These are phyloP conservation scores for Aspergillus sp. DNA, from an alignment of 2,329 filamentous ascomycete genomes.

Conservation along the genomic window DNA sequence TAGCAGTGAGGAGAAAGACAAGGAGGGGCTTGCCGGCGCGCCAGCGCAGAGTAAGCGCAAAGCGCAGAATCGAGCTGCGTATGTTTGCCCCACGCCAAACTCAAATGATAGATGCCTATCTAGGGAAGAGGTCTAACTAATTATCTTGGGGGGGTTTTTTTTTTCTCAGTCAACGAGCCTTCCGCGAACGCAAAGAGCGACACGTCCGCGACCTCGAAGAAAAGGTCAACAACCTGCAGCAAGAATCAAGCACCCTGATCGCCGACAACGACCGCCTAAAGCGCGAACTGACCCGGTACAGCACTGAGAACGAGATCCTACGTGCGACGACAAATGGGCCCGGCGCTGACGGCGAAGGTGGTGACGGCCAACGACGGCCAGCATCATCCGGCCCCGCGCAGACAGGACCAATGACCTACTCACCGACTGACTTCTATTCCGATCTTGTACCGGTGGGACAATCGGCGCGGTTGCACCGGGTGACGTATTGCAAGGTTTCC, in stretches of 20 bases:
- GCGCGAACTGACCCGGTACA: slow-evolving; percentile 76
- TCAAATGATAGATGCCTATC: background rate
- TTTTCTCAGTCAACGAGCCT: slow-evolving; percentile 76
- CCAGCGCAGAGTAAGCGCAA: slow-evolving; percentile 62
- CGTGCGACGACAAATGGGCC: slow-evolving; percentile 67
- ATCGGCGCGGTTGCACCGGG: slow-evolving; percentile 61
- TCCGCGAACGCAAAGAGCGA: slow-evolving; percentile 91
- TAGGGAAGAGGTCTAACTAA: background rate
- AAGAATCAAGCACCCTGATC: slow-evolving; percentile 68
- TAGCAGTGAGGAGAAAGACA: slow-evolving; percentile 58
- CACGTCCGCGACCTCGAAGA: slow-evolving; percentile 91
- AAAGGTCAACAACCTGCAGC: slow-evolving; percentile 76
- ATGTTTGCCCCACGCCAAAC: slow-evolving; percentile 33
- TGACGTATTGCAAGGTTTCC: slow-evolving; percentile 61
- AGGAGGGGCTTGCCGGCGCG: slow-evolving; percentile 54
- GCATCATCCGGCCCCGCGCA: slow-evolving; percentile 43
- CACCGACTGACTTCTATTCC: slow-evolving; percentile 70
- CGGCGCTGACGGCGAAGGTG: background rate
- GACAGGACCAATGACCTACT: slow-evolving; percentile 69
- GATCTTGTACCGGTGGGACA: slow-evolving; percentile 55
- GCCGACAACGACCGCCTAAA: slow-evolving; percentile 86
- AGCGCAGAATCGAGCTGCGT: slow-evolving; percentile 72
- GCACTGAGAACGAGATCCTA: slow-evolving; percentile 90
- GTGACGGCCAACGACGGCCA: background rate
- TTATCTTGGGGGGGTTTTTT: background rate